These are phyloP conservation scores for Russula foetens DNA, from an alignment of 768 basidiomycete genomes.

Conservation along the genomic window DNA sequence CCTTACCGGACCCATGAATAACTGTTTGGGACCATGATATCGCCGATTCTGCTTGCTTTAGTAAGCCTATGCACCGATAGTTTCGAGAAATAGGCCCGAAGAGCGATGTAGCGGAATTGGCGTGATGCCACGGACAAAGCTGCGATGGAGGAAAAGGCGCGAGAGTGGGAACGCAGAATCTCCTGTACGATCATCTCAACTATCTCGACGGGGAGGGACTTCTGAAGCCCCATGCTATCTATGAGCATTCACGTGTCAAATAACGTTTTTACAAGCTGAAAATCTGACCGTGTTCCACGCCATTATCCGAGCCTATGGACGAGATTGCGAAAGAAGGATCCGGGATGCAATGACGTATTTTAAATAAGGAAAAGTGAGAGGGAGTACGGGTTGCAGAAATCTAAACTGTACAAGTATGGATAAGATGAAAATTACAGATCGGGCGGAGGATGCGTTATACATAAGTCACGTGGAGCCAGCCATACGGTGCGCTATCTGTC, in stretches of 20 bases:
- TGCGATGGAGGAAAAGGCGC: slow-evolving; percentile 23
- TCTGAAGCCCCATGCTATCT: not conserved
- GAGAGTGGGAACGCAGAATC: slow-evolving; percentile 16
- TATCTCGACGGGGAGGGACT: slow-evolving; percentile 22
- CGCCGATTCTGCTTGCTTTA: slow-evolving; percentile 13
- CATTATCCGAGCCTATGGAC: not conserved
- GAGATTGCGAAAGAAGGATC: not conserved
- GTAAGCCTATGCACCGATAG: slow-evolving; percentile 19
- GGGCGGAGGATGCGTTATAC: not conserved
- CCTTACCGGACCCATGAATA: slow-evolving; percentile 27
- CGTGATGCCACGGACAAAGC: slow-evolving; percentile 24
- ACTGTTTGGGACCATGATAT: slow-evolving; percentile 21
- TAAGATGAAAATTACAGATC: no score
- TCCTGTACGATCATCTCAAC: slow-evolving; percentile 22
- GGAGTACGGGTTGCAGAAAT: not conserved
- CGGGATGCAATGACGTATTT: not conserved
- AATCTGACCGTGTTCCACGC: not conserved
- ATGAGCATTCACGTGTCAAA: not conserved
- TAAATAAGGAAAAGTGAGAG: not conserved
- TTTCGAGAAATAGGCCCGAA: slow-evolving; percentile 24
- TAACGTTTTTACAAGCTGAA: not conserved
- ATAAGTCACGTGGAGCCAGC: not conserved
- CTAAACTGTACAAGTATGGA: not conserved
- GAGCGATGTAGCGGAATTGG: slow-evolving; percentile 25
- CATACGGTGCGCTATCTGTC: no score